Conservation (phyloP, 768 basidiomycete species). For the Xerocomellus chrysenteron region DNA sequence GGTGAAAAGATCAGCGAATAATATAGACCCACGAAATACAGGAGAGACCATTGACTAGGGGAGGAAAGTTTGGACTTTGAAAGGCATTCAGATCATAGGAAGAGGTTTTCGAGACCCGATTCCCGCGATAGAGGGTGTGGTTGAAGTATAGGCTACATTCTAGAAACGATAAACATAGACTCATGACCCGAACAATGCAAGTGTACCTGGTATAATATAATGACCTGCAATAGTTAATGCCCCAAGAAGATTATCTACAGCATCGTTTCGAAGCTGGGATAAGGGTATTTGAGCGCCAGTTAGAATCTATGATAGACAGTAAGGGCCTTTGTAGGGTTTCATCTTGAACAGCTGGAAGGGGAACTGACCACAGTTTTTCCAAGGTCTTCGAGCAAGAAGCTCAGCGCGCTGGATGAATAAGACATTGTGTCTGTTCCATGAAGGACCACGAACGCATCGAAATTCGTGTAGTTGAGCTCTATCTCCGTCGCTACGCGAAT, state of each 20-base stretch:
- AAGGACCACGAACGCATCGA: constrained; percentile 88
- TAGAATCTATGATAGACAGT: constrained; percentile 55
- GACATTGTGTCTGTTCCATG: constrained; percentile 94
- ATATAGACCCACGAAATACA: neutral
- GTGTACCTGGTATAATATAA: constrained; percentile 83
- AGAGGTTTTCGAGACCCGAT: constrained; percentile 78
- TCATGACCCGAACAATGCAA: neutral
- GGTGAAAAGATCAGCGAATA: constrained; percentile 4
- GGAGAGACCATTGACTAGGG: constrained; percentile 69
- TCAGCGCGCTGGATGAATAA: constrained; percentile 84
- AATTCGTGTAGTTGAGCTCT: constrained; percentile 81
- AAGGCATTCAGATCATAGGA: constrained; percentile 85
- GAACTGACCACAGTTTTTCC: constrained; percentile 80
- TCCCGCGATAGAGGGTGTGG: constrained; percentile 83
- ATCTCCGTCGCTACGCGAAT: constrained; percentile 89
- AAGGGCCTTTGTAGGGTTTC: neutral
- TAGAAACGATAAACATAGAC: constrained; percentile 27
- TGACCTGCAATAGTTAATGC: constrained; percentile 87
- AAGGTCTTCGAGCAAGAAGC: constrained; percentile 89
- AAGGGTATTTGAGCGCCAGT: constrained; percentile 94
- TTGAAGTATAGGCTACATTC: constrained; percentile 91
- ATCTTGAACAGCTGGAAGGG: neutral
- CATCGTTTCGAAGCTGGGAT: constrained; percentile 90
- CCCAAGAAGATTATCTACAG: constrained; percentile 89
- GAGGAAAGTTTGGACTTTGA: constrained; percentile 78